These are phyloP conservation scores for Talaromyces verruculosus DNA, from an alignment of 2,329 filamentous ascomycete genomes.

Conservation along the genomic window DNA sequence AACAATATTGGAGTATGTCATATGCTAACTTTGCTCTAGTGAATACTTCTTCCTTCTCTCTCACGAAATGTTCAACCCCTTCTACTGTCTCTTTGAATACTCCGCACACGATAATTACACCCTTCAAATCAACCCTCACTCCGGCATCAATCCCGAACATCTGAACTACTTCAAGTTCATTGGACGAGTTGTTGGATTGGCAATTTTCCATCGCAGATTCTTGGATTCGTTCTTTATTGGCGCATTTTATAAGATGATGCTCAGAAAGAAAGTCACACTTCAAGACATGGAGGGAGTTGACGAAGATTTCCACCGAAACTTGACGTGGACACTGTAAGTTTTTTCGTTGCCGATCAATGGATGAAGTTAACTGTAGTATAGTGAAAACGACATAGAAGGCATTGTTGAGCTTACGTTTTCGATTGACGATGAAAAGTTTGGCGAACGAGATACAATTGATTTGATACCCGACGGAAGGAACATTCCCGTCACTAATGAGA, in stretches of 20 bases:
- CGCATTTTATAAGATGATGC: constrained; percentile 98
- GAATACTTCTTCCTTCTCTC: constrained; percentile 99
- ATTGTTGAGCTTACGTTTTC: constrained; percentile 95
- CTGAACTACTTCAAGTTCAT: constrained; percentile 99
- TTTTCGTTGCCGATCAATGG: not conserved
- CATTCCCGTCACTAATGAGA: constrained; percentile 96
- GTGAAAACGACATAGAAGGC: constrained; percentile 92
- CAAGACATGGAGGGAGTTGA: constrained; percentile 99
- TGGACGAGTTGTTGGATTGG: constrained; percentile 90
- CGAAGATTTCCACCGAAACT: constrained; percentile 91
- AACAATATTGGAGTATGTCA: not conserved
- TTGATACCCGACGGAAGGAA: constrained; percentile 85
- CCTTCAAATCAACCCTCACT: constrained; percentile 98
- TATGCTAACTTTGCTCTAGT: constrained; percentile 46
- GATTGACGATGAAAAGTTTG: constrained; percentile 95
- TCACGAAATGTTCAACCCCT: constrained; percentile 99
- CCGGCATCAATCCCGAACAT: constrained; percentile 98
- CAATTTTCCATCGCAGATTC: constrained; percentile 97
- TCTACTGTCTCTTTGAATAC: constrained; percentile 99
- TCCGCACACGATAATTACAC: constrained; percentile 99
- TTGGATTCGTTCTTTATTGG: constrained; percentile 99
- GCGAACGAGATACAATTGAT: constrained; percentile 90
- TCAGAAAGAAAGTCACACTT: constrained; percentile 86
- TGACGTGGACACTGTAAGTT: constrained; percentile 85
- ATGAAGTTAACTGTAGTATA: constrained; percentile 27